These are phyloP conservation scores for Heterotrichella gracilis DNA, from an alignment of 352 stramenopile genomes.

Conservation along the genomic window DNA sequence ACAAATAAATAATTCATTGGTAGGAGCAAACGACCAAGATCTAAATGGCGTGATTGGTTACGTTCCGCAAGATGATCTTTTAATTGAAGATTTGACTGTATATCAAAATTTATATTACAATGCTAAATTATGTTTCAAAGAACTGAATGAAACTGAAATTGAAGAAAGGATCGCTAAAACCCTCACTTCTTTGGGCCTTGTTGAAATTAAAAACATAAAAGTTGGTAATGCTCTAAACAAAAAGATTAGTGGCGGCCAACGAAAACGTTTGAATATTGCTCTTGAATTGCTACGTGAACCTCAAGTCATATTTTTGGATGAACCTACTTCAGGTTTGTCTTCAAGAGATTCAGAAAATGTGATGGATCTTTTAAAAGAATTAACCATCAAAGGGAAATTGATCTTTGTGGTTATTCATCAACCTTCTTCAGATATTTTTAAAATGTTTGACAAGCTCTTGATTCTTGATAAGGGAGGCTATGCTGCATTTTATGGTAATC, in stretches of 20 bases:
- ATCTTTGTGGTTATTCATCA: not conserved
- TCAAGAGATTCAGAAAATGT: not conserved
- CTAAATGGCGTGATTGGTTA: not conserved
- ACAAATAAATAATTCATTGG: not conserved
- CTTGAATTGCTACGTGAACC: not conserved
- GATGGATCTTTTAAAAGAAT: constrained; percentile 4
- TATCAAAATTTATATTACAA: constrained; percentile 1
- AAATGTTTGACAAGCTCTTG: not conserved
- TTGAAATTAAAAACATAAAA: not conserved
- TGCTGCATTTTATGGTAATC: not conserved
- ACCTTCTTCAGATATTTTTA: not conserved
- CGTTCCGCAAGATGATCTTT: not conserved
- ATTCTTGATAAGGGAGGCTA: not conserved
- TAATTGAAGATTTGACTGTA: not conserved
- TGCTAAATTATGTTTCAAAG: not conserved
- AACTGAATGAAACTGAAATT: not conserved
- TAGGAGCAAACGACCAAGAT: not conserved
- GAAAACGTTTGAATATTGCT: not conserved
- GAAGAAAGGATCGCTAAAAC: not conserved
- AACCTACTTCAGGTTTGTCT: not conserved
- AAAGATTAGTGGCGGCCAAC: not conserved
- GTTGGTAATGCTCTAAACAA: not conserved
- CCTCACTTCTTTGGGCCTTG: not conserved
- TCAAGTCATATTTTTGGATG: not conserved
- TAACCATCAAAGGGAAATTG: not conserved